Evolutionary conservation across 2,329 filamentous ascomycete species (phyloP), one percentile per base, ranked within the genome.

Genomic region (Monilinia aucupariae): DNA sequence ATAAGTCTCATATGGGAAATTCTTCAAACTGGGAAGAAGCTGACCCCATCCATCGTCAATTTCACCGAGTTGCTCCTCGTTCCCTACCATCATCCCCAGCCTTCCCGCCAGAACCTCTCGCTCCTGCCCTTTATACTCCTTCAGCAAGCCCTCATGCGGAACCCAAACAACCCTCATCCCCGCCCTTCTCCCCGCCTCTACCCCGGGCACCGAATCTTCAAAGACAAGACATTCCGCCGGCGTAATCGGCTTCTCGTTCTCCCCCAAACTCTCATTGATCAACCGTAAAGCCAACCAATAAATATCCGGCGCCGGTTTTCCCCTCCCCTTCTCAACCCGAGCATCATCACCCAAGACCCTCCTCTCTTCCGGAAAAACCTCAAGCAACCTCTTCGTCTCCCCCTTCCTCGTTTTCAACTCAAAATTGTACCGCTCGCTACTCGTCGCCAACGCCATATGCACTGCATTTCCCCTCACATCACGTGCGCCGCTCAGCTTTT

Each of bases 81-180:
- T 58, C 84, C 82, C 53, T 20, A 65, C 66, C 25, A 64, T 69
- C 54, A 68, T 68, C 3, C 67, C 94, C 67, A 86, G 78, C 69
- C 85, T 78, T 0, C 92, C 94, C 0, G 94, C 93, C 27, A 99
- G 78, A 2, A 99, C 91, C 73, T 92, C 84, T 15, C 82, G 82
- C 78, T 96, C 91, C 50, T 87, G 82, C 1, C 89, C 92, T 47
- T 80, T 78, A 70, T 90, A 96, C 74, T 93, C 90, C 59, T 84
- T 79, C 76, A 89, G 80, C 61, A 99, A 78, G 71, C 85, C 90
- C 0, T 85, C 84, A 76, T 97, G 92, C 30, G 94, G 94, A 69
- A 86, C 88, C 94, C 94, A 99, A 1, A 96, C 81, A 20, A 96
- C 92, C 68, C 92, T 86, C 93, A 97, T 97, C 0, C 93, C 93